phyloP scores from a whole-genome alignment of 108 stramenopile species.

The Chaetoceros tenuissimus region DNA sequence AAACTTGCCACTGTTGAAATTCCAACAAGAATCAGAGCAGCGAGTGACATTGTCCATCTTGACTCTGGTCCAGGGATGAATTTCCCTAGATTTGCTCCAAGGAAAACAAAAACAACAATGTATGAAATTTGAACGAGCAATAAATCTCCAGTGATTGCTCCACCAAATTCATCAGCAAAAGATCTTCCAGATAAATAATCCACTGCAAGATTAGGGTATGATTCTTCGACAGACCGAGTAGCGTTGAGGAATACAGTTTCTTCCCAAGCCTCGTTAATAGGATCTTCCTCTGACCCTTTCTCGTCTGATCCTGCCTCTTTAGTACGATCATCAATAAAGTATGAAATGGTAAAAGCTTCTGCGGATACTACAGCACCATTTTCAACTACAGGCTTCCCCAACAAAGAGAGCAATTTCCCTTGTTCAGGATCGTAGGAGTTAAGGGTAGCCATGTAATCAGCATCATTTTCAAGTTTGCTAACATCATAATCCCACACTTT shows the following conservation, averaged over 20 bases:
- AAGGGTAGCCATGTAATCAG: slow-evolving; percentile 37
- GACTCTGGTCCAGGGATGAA: slow-evolving; percentile 40
- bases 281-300: slow-evolving; percentile 26
- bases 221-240: slow-evolving; percentile 3
- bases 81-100: slow-evolving; percentile 48
- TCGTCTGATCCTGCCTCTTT: slow-evolving; percentile 13
- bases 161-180: slow-evolving; percentile 72
- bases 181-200: slow-evolving; percentile 47
- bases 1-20: slow-evolving; percentile 59
- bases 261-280: slow-evolving; percentile 50
- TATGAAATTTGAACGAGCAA: slow-evolving; percentile 37
- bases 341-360: slow-evolving; percentile 42
- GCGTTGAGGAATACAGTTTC: slow-evolving; percentile 27
- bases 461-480: slow-evolving; percentile 32
- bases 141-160: slow-evolving; percentile 44
- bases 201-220: slow-evolving; percentile 6
- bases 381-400: slow-evolving; percentile 40
- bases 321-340: slow-evolving; percentile 43
- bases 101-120: slow-evolving; percentile 41
- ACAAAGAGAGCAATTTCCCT: slow-evolving; percentile 36
- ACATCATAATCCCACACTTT: slow-evolving; percentile 62
- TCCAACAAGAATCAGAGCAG: slow-evolving; percentile 38
- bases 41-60: slow-evolving; percentile 49
- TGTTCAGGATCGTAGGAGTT: slow-evolving; percentile 24
- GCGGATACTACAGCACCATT: slow-evolving; percentile 27